These are phyloP conservation scores for Lactarius tabidus DNA, from an alignment of 768 basidiomycete species.

Conservation along the genomic window DNA sequence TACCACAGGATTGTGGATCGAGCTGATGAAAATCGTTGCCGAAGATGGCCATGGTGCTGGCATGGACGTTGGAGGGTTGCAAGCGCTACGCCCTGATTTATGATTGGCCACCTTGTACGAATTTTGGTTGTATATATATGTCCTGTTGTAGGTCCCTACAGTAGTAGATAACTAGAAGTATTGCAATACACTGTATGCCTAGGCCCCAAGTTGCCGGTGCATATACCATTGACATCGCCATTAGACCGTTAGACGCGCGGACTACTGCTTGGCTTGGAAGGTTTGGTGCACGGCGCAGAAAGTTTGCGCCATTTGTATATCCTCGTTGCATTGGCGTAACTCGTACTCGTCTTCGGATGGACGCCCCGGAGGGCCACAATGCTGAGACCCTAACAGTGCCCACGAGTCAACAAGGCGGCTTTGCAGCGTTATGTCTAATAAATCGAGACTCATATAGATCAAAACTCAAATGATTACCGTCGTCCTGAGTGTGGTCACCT, in stretches of 20 bases:
- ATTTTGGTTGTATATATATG: background rate
- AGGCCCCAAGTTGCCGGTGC: background rate
- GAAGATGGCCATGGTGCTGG: conserved; percentile 16
- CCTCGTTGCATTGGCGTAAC: background rate
- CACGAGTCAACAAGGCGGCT: background rate
- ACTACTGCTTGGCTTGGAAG: background rate
- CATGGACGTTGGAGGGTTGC: conserved; percentile 5
- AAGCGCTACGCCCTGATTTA: conserved; percentile 22
- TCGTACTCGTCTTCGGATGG: background rate
- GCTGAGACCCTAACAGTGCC: too few relatives aligned
- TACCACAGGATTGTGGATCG: conserved; percentile 22
- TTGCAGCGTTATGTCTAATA: background rate
- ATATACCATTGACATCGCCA: conserved; percentile 4
- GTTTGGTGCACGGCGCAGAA: background rate
- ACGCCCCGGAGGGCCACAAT: background rate
- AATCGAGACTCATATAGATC: background rate
- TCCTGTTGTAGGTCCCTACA: background rate
- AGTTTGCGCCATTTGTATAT: background rate
- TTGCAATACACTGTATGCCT: conserved; percentile 5
- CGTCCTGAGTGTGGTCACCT: background rate
- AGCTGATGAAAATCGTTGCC: conserved; percentile 22
- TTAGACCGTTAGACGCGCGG: conserved; percentile 2
- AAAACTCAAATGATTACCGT: background rate
- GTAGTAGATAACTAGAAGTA: conserved; percentile 6
- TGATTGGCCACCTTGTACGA: conserved; percentile 7